Percentiles rank a stretch among this genome's conserved stretches.
phyloP scores from a whole-genome alignment of 2,329 filamentous ascomycete genomes.

The Oidium heveae region DNA sequence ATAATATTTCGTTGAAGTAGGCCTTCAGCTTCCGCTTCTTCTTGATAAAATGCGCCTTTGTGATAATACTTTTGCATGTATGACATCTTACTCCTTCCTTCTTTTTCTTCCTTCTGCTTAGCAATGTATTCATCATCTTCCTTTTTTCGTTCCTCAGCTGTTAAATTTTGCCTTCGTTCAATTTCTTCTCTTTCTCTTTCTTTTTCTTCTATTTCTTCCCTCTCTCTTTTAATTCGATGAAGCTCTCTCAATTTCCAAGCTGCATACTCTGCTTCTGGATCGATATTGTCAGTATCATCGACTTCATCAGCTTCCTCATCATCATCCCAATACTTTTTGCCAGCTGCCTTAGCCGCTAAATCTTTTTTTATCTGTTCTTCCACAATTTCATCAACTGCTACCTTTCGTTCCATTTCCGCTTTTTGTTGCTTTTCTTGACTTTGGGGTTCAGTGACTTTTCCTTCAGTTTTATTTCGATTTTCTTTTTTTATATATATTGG shows the following conservation, averaged over 20 bases:
- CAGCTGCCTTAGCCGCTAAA: conserved; percentile 44
- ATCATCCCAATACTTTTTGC: conserved; percentile 66
- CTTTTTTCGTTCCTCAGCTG: conserved; percentile 57
- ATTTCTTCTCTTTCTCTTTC: conserved; percentile 76
- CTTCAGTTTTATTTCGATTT: conserved; percentile 17
- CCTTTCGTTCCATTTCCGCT: conserved; percentile 38
- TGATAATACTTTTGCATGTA: conserved; percentile 96
- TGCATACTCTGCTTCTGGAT: conserved; percentile 68
- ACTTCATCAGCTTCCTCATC: conserved; percentile 48
- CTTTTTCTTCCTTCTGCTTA: conserved; percentile 28
- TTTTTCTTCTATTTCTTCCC: conserved; percentile 57
- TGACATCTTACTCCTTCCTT: conserved; percentile 51
- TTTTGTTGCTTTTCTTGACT: conserved; percentile 19
- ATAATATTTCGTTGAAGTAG: conserved; percentile 65
- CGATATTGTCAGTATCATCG: conserved; percentile 68
- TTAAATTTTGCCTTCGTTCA: conserved; percentile 68
- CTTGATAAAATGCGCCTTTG: conserved; percentile 85
- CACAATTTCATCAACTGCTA: conserved; percentile 52
- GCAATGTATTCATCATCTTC: conserved; percentile 64
- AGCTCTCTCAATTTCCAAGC: conserved; percentile 90
- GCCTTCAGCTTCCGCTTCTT: conserved; percentile 50
- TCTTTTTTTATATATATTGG: conserved; percentile 38
- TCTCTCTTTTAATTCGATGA: conserved; percentile 63
- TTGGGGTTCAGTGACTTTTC: conserved; percentile 10
- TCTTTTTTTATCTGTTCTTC: conserved; percentile 75